Conservation (phyloP, 768 basidiomycete genomes). For the Trametes cingulata region DNA sequence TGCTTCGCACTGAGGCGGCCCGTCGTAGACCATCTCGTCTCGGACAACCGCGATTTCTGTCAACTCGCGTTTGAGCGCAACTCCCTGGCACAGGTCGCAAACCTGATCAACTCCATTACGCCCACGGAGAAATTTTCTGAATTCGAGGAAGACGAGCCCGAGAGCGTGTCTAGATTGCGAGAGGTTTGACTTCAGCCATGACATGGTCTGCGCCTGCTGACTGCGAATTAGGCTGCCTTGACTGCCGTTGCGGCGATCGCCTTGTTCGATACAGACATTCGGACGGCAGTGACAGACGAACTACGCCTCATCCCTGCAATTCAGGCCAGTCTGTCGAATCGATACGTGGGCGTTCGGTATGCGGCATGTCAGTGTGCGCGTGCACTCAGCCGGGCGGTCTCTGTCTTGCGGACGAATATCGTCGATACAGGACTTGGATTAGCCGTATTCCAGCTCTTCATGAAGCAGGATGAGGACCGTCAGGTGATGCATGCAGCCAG, state of each 20-base stretch:
- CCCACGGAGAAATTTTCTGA: conserved; percentile 46
- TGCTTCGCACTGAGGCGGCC: neutral
- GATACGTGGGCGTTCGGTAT: conserved; percentile 74
- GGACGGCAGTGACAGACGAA: conserved; percentile 64
- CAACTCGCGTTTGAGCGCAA: conserved; percentile 71
- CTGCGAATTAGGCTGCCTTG: conserved; percentile 58
- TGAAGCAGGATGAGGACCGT: conserved; percentile 59
- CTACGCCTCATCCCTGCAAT: conserved; percentile 57
- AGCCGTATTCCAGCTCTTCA: conserved; percentile 62
- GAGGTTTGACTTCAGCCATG: conserved; percentile 47
- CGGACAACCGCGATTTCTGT: conserved; percentile 69
- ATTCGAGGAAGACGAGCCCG: conserved; percentile 73
- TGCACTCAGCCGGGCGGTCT: conserved; percentile 76
- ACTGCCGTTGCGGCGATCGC: conserved; percentile 72
- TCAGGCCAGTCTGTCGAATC: conserved; percentile 55
- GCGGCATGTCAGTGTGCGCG: conserved; percentile 87
- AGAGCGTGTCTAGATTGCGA: conserved; percentile 55
- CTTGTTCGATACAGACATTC: conserved; percentile 71
- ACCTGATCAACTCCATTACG: conserved; percentile 54
- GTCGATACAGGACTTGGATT: conserved; percentile 81
- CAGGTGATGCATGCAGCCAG: conserved; percentile 72
- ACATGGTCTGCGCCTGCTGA: neutral
- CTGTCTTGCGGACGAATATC: conserved; percentile 80
- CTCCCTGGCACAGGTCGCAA: conserved; percentile 55
- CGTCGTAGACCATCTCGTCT: conserved; percentile 59